phyloP scores from a whole-genome alignment of 2,329 filamentous ascomycete species.

The Colletotrichum liriopes region DNA sequence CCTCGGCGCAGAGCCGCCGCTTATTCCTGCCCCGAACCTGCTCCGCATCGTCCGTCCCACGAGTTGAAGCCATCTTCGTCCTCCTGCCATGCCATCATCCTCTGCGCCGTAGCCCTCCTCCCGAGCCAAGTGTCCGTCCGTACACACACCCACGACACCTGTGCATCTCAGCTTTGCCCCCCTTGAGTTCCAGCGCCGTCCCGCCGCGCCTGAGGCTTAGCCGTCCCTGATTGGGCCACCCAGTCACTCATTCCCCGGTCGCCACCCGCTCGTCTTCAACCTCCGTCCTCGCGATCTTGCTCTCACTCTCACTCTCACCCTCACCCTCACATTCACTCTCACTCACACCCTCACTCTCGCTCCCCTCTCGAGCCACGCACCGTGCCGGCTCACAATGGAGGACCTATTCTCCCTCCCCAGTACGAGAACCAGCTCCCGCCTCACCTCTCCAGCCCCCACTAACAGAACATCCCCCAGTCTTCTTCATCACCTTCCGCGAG shows the following conservation, averaged over 20 bases:
- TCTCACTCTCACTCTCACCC: background rate
- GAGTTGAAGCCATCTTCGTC: slow-evolving; percentile 2
- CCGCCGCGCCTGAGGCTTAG: slow-evolving; percentile 2
- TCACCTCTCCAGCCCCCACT: background rate
- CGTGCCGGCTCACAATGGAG: slow-evolving; percentile 30
- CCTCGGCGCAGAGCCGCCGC: slow-evolving; percentile 10
- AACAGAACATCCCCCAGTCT: slow-evolving; percentile 58
- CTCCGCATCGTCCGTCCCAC: background rate
- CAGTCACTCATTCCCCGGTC: background rate
- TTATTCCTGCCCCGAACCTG: slow-evolving; percentile 4
- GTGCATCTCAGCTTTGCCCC: background rate
- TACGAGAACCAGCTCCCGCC: slow-evolving; percentile 2
- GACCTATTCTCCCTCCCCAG: slow-evolving; percentile 44
- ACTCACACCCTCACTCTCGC: background rate
- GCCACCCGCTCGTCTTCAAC: slow-evolving; percentile 31
- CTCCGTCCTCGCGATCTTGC: background rate
- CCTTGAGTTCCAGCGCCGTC: background rate
- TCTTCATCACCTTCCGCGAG: slow-evolving; percentile 81
- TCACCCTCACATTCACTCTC: background rate
- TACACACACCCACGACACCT: background rate
- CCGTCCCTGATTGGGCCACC: slow-evolving; percentile 5
- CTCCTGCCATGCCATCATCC: background rate
- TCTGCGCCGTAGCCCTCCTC: background rate
- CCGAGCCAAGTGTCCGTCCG: background rate
- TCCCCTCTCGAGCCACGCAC: background rate